Evolutionary conservation across 2,329 filamentous ascomycete species (phyloP).

Genomic region (Fusarium tanahbumbuense): DNA sequence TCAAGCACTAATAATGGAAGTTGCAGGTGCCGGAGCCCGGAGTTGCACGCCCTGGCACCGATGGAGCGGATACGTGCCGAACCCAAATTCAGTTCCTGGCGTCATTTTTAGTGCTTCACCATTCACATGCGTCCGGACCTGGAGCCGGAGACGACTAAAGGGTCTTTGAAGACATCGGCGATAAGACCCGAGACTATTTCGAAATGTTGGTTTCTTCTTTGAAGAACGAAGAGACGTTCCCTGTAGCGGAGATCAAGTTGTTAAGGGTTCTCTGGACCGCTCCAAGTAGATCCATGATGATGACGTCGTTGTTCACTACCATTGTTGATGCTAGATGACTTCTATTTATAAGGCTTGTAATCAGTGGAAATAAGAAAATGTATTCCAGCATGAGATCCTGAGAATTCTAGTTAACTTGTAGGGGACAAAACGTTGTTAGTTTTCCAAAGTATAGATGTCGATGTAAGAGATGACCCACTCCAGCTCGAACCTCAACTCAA

Average conservation of each 20-base stretch:
- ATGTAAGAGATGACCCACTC: slow-evolving; percentile 28
- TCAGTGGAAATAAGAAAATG: background rate
- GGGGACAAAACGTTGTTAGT: background rate
- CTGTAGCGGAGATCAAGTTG: slow-evolving; percentile 19
- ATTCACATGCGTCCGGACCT: slow-evolving; percentile 21
- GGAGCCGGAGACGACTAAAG: slow-evolving; percentile 8
- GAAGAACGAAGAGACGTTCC: slow-evolving; percentile 1
- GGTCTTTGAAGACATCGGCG: slow-evolving; percentile 14
- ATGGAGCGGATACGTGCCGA: slow-evolving; percentile 32
- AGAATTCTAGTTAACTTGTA: background rate
- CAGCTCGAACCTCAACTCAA: slow-evolving; percentile 10
- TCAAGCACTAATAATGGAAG: background rate
- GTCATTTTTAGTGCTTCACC: slow-evolving; percentile 14
- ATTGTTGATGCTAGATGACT: background rate
- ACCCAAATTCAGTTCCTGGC: slow-evolving; percentile 26
- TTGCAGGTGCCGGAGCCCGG: slow-evolving; percentile 7
- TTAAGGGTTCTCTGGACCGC: slow-evolving; percentile 30
- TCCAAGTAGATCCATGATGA: background rate
- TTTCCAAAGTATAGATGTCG: background rate
- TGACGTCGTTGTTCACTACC: slow-evolving; percentile 7
- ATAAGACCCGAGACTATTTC: slow-evolving; percentile 23
- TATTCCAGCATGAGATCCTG: too few species aligned
- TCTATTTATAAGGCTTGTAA: too few species aligned
- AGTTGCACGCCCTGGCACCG: slow-evolving; percentile 25
- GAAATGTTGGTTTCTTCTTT: background rate